Base-by-base conservation (phyloP, 345 rosid species). In the Alliaria petiolata region DNA sequence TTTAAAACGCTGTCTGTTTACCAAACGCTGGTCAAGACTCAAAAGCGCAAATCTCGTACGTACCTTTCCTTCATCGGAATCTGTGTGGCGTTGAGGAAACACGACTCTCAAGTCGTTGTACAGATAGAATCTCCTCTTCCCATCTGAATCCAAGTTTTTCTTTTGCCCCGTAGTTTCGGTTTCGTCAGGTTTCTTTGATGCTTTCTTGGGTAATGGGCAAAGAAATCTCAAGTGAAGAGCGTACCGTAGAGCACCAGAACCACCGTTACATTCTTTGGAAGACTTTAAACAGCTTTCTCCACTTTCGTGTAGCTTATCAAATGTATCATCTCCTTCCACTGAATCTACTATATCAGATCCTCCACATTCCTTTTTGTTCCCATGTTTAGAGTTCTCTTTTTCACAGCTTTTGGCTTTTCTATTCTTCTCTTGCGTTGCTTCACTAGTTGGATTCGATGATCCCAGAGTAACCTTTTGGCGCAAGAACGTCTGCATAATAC, bases 31-130 rank as follows among this genome's bases (percentile, higher is more conserved):
- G 44, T 58, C 39, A 63, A 76, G 42, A 44, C 40, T 31, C 51
- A 5, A 28, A 28, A 25, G 59, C 42, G 42, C 35, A 63, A 64
- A 62, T 64, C 52, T 31, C 15, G 0, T 39, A 49, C 68, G 35
- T 87, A 93, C 98, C 97, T 91, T 91, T 78, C 98, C 96, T 83
- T 93, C 98, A 60, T 93, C 98, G 30, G 89, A 61, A 62, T 93
- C 98, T 34, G 97, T 83, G 83, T 93, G 98, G 51, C 96, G 96
- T 71, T 89, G 98, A 55, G 97, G 96, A 72, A 93, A 93, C 46
- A 93, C 90, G 1, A 84, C 96, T 77, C 93, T 86, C 83, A 93
- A 54, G 69, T 93, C 96, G 64, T 89, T 90, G 81, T 86, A 91
- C 44, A 93, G 75, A 71, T 89, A 93, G 83, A 93, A 93, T 54